A percentile compares a stretch with the other conserved stretches of the same genome.
Evolutionary conservation across 1,284 basidiomycete species (phyloP).

Genomic region (Puccinia hordei): DNA sequence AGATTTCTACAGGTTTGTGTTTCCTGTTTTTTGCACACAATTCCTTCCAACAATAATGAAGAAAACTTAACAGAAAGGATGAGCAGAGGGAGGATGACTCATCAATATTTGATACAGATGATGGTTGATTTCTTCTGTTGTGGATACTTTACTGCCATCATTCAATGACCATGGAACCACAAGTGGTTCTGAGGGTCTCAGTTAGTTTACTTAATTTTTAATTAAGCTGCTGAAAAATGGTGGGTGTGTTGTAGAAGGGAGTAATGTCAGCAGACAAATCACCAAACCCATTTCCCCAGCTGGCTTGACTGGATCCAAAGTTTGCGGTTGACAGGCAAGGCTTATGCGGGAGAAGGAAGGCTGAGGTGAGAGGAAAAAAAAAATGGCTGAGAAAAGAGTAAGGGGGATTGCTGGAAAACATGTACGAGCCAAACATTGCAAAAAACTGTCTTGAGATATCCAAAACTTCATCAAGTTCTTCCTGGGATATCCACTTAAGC

Average conservation of each 20-base stretch:
- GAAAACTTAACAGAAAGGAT: too few relatives aligned
- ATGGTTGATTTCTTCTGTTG: background rate
- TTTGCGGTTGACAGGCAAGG: background rate
- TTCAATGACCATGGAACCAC: background rate
- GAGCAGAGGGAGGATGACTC: background rate
- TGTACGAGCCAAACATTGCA: background rate
- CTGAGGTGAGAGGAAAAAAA: background rate
- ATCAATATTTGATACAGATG: background rate
- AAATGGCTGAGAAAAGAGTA: background rate
- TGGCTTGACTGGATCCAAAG: background rate
- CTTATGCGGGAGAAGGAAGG: background rate
- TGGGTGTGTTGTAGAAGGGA: too few relatives aligned
- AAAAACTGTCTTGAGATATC: too few relatives aligned
- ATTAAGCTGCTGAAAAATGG: too few relatives aligned
- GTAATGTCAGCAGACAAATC: background rate
- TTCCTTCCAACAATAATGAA: background rate
- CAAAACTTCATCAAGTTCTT: too few relatives aligned
- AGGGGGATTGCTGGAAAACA: background rate
- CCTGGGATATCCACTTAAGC: background rate
- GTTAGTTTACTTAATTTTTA: too few relatives aligned
- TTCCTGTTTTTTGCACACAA: too few relatives aligned
- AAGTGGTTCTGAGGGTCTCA: too few relatives aligned
- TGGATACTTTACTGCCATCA: background rate
- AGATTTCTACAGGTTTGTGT: too few relatives aligned
- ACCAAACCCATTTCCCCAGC: background rate